Base-by-base conservation (phyloP, 306 rosid species). In the Vigna hirtella region DNA sequence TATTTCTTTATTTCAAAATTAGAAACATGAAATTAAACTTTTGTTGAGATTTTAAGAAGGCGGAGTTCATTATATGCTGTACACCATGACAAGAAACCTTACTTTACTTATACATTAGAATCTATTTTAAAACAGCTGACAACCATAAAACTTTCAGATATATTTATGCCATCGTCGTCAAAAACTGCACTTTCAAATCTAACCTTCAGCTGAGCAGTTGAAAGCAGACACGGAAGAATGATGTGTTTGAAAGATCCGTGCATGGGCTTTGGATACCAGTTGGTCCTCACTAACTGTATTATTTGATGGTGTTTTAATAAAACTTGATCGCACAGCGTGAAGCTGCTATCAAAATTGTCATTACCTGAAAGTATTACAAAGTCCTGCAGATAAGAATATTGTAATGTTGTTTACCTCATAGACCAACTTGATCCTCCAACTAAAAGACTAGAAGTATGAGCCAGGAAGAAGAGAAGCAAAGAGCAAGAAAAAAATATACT, bases 161-260 rank as follows among this genome's bases (percentile, higher is more conserved):
- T 30, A 40, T 10, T 61, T 36, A 30, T 24, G 48, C 17, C 15
- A 48, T 22, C 20, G 16, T 30, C 38, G 34, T 22, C 28, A 36
- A 36, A 79, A 66, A 0, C 24, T 1, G 28, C n/a, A 48, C 24
- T 11, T 16, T 43, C 26, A 18, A 70, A 28, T 20, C 82, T 65
- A 82, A 77, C 79, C 82, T 82, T 77, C 10, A 56, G 20, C 69
- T 30, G 70, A 53, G 76, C 69, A 40, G 55, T 72, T 65, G 53
- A 77, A 70, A 64, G 70, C 22, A 45, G 49, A 16, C 12, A 43
- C 58, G 52, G 40, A 59, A 13, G 52, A 68, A 47, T 22, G 55
- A 73, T 62, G 74, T 4, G 7, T 58, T 63, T n/a, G 51, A 17
- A 17, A 65, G 43, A 57, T 20, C 55, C 38, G 11, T 17, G 43